These are phyloP conservation scores for Xylaria flabelliformis DNA, from an alignment of 495 filamentous ascomycete species.

Conservation along the genomic window DNA sequence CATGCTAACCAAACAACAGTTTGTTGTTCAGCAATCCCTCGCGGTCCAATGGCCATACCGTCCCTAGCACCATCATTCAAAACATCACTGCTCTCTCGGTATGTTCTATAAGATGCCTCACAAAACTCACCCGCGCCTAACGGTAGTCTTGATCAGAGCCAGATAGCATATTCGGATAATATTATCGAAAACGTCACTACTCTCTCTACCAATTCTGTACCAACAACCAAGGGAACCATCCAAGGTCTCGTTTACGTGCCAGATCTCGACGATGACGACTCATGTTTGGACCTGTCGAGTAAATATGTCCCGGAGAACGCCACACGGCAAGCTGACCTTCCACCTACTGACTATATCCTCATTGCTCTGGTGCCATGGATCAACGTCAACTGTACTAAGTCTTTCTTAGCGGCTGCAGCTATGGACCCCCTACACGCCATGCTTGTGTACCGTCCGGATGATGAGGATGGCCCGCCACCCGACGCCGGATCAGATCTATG, in stretches of 20 bases:
- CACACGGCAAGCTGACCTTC: constrained; percentile 72
- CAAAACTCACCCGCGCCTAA: neutral
- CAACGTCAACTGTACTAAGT: constrained; percentile 67
- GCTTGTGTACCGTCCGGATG: constrained; percentile 74
- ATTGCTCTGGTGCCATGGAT: constrained; percentile 93
- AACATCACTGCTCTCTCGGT: constrained; percentile 58
- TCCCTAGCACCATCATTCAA: constrained; percentile 54
- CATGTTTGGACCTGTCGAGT: constrained; percentile 65
- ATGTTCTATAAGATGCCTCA: constrained; percentile 32
- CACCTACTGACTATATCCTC: constrained; percentile 64
- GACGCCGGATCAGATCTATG: constrained; percentile 63
- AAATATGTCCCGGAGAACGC: constrained; percentile 73
- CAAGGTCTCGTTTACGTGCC: constrained; percentile 86
- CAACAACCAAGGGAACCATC: constrained; percentile 59
- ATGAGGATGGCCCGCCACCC: constrained; percentile 66
- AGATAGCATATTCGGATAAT: constrained; percentile 68
- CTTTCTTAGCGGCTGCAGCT: constrained; percentile 70
- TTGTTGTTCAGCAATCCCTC: constrained; percentile 57
- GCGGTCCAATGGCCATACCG: constrained; percentile 46
- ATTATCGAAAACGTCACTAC: constrained; percentile 69
- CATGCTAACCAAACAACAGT: constrained; percentile 34
- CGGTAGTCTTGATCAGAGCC: constrained; percentile 51
- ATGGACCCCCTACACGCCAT: constrained; percentile 66
- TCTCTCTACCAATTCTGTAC: constrained; percentile 66
- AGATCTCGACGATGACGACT: constrained; percentile 58